Evolutionary conservation across 148 eudicot genomes (phyloP).

Genomic region (Agrostemma githago): DNA sequence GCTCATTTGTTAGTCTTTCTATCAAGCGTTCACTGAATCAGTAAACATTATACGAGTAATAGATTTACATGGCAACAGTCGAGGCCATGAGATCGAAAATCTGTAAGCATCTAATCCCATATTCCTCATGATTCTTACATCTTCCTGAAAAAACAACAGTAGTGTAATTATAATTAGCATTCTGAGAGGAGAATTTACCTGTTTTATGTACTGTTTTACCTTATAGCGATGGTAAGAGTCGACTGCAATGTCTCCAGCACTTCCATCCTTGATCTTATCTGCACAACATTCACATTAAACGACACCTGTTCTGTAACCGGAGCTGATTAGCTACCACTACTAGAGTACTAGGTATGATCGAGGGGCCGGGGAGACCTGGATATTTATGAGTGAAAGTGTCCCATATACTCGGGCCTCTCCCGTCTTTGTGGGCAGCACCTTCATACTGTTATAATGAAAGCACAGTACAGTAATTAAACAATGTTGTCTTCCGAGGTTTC

Average conservation of each 20-base stretch:
- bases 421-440: conserved; percentile 39
- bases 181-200: not conserved
- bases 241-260: conserved; percentile 31
- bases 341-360: not conserved
- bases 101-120: conserved; percentile 35
- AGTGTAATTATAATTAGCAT: not conserved
- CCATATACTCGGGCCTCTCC: conserved; percentile 37
- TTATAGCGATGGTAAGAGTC: conserved; percentile 33
- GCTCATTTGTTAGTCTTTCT: not conserved
- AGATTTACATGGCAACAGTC: conserved; percentile 35
- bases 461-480: not conserved
- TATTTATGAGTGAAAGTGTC: conserved; percentile 32
- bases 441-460: conserved; percentile 25
- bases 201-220: conserved; percentile 12
- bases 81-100: conserved; percentile 42
- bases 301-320: too few relatives aligned
- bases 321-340: not conserved
- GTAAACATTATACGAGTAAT: not conserved
- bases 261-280: conserved; percentile 32
- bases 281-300: not conserved
- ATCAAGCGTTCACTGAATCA: not conserved
- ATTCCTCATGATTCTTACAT: conserved; percentile 35
- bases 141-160: conserved; percentile 24
- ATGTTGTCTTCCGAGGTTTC: not conserved
- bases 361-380: conserved; percentile 30